A percentile compares a stretch with the other conserved stretches of the same genome.
Conservation (phyloP, 306 rosid species). For the Castanea sativa region DNA sequence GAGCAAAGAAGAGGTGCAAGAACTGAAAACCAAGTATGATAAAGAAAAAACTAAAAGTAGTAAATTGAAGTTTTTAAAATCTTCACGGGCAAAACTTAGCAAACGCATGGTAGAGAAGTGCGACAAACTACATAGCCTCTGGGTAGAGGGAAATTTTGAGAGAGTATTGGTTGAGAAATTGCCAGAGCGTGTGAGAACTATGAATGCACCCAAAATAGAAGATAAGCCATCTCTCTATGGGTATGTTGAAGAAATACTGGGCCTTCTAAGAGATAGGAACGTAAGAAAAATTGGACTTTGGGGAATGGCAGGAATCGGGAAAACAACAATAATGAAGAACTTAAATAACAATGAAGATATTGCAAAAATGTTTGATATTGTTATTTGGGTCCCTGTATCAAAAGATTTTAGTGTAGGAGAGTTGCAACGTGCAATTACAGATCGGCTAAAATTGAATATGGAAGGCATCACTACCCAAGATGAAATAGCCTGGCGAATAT, state of each 20-base stretch:
- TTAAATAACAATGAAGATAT: neutral
- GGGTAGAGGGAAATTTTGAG: neutral
- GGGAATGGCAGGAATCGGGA: neutral
- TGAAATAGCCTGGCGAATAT: constrained; percentile 11
- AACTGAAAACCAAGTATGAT: neutral
- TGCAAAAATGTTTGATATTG: neutral
- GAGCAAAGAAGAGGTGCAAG: neutral
- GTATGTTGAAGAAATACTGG: neutral
- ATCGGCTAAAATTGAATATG: no score
- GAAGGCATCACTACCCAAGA: neutral
- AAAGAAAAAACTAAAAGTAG: neutral
- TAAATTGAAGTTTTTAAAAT: neutral
- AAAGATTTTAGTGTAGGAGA: neutral
- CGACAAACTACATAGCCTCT: neutral
- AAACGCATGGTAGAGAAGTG: neutral
- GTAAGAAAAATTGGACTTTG: neutral
- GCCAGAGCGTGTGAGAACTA: neutral
- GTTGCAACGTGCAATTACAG: neutral
- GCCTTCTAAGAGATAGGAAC: neutral
- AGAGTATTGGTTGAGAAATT: neutral
- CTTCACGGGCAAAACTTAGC: neutral
- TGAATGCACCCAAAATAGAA: neutral
- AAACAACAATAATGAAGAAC: neutral
- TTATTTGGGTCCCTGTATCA: neutral
- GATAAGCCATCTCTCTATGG: neutral